These are phyloP conservation scores for Grosmannia serpens DNA, from an alignment of 2,329 filamentous ascomycete species.

Conservation along the genomic window DNA sequence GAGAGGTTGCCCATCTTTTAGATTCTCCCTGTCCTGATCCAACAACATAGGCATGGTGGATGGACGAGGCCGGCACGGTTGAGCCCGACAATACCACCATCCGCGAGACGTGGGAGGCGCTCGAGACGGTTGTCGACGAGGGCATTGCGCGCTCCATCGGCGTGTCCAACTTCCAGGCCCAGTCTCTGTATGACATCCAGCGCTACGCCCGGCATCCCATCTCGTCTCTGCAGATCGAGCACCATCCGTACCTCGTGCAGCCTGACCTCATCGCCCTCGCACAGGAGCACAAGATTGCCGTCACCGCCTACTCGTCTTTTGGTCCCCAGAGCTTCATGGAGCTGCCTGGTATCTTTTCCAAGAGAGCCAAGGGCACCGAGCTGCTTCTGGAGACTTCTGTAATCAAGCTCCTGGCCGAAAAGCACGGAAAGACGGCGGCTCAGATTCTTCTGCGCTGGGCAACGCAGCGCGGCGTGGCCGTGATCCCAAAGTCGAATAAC, in stretches of 20 bases:
- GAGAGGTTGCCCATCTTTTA: too few species aligned
- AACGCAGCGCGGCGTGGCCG: constrained; percentile 67
- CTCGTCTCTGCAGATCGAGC: constrained; percentile 75
- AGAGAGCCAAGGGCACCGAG: constrained; percentile 34
- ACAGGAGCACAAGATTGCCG: constrained; percentile 55
- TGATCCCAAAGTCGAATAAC: constrained; percentile 62
- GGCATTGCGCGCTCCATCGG: constrained; percentile 64
- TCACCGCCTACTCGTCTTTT: constrained; percentile 79
- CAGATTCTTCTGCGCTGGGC: constrained; percentile 82
- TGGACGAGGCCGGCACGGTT: constrained; percentile 45
- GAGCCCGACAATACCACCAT: constrained; percentile 26
- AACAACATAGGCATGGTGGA: too few species aligned
- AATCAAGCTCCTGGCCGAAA: constrained; percentile 54
- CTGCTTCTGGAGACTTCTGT: constrained; percentile 57
- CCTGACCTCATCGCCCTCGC: constrained; percentile 57
- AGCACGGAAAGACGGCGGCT: constrained; percentile 60
- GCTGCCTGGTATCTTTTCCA: constrained; percentile 1
- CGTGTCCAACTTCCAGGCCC: constrained; percentile 71
- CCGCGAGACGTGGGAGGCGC: constrained; percentile 71
- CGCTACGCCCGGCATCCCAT: constrained; percentile 61
- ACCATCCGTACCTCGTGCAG: constrained; percentile 82
- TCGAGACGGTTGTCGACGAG: constrained; percentile 62
- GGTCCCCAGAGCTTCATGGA: constrained; percentile 41
- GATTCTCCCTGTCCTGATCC: too few species aligned
- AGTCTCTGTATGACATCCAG: constrained; percentile 67